These are phyloP conservation scores for Paecilomyces sp. DNA, from an alignment of 2,329 filamentous ascomycete species.

Conservation along the genomic window DNA sequence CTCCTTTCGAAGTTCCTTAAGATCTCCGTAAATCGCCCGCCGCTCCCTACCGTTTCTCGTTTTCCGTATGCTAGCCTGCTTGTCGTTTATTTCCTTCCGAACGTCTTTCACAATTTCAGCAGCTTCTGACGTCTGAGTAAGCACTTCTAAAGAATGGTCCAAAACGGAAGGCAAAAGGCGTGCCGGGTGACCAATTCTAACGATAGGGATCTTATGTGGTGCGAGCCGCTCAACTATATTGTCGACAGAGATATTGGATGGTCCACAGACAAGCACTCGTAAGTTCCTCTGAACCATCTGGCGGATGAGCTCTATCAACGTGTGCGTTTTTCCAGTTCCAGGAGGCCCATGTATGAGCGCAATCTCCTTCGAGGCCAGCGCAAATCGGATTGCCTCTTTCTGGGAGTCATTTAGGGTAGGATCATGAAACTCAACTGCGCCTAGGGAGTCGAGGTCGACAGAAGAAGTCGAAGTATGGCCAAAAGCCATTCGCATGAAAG, in stretches of 20 bases:
- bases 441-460: slow-evolving; percentile 38
- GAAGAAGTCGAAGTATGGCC: slow-evolving; percentile 50
- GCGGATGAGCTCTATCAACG: slow-evolving; percentile 88
- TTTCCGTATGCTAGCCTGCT: slow-evolving; percentile 82
- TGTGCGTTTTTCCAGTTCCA: slow-evolving; percentile 95
- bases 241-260: slow-evolving; percentile 95
- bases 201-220: slow-evolving; percentile 74
- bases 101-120: slow-evolving; percentile 86
- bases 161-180: slow-evolving; percentile 81
- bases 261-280: slow-evolving; percentile 85
- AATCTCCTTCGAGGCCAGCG: slow-evolving; percentile 71
- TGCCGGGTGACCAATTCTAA: slow-evolving; percentile 88
- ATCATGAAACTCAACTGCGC: slow-evolving; percentile 48
- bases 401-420: slow-evolving; percentile 55
- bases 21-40: slow-evolving; percentile 72
- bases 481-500: slow-evolving; percentile 55
- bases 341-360: slow-evolving; percentile 92
- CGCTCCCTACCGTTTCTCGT: slow-evolving; percentile 73
- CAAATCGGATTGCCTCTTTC: slow-evolving; percentile 65
- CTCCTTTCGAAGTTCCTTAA: slow-evolving; percentile 81
- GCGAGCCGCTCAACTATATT: slow-evolving; percentile 93
- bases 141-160: slow-evolving; percentile 81
- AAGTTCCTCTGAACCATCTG: slow-evolving; percentile 70
- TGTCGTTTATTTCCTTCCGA: slow-evolving; percentile 83
- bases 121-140: slow-evolving; percentile 85